Evolutionary conservation across 768 basidiomycete genomes (phyloP), one percentile per base, ranked within the genome.

Genomic region (Amanita exitialis): DNA sequence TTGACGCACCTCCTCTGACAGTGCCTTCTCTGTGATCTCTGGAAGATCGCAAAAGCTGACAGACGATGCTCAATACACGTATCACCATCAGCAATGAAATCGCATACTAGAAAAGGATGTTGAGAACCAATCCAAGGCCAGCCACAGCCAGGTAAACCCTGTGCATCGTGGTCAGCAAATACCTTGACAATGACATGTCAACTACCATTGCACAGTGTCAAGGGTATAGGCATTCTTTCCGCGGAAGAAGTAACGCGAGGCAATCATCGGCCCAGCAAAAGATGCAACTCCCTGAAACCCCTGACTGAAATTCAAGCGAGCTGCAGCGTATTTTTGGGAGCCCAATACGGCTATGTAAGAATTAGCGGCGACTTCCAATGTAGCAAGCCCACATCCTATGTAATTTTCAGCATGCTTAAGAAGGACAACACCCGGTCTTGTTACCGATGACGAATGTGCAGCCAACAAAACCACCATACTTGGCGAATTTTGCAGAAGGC

Each of bases 231-330:
- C 76, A 62, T 87, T 86, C 44, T 63, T 73, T 4, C 79, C 86
- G 1, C 66, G 69, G 72, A 88, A 86, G 69, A 88, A 89, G 73
- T 78, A 86, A 48, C 78, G 71, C 3, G 83, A 78, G 20, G 83
- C 85, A 57, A 88, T 88, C 56, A 87, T 73, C 16, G 86, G 85
- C 3, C 87, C 80, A 7, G 78, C 71, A 61, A 88, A 86, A 3
- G 79, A 78, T 0, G 86, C 85, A 38, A 89, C 69, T 20, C 85
- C 86, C 59, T 86, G 83, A 69, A 84, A 86, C 3, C 83, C 82
- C 66, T 89, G 87, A 53, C 83, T 83, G 63, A 88, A 84, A 62
- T 86, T 87, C 47, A 90, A 72, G 25, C 86, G 75, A 58, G 83
- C 80, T 12, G 84, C 83, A 44, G 85, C 85, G 62, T 82, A 81